These are phyloP conservation scores for Annulohypoxylon truncatum DNA, from an alignment of 2,329 filamentous ascomycete genomes.

Conservation along the genomic window DNA sequence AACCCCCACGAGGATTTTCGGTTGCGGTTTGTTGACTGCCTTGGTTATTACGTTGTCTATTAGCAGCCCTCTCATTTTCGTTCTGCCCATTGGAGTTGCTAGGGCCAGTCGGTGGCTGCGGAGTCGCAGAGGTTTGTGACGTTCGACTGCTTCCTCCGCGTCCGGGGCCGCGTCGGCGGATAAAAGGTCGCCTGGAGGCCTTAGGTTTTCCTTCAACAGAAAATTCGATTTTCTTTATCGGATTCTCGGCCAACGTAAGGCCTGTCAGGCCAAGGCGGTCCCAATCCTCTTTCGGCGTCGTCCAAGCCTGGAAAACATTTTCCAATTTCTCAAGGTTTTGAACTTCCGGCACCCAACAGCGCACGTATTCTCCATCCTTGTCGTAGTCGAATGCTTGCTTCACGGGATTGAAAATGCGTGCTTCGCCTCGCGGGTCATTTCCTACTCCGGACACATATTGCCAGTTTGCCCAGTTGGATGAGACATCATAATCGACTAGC, in stretches of 20 bases:
- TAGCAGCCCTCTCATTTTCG: slow-evolving; percentile 10
- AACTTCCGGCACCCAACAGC: slow-evolving; percentile 79
- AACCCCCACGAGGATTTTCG: slow-evolving; percentile 37
- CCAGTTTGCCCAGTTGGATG: slow-evolving; percentile 85
- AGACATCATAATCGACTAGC: slow-evolving; percentile 80
- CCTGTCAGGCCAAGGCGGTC: slow-evolving; percentile 66
- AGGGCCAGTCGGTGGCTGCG: slow-evolving; percentile 11
- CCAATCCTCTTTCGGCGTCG: slow-evolving; percentile 68
- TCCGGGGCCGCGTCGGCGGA: slow-evolving; percentile 48
- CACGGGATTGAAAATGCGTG: slow-evolving; percentile 82
- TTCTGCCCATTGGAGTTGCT: background rate
- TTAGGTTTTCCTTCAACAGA: slow-evolving; percentile 64
- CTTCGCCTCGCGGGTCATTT: slow-evolving; percentile 78
- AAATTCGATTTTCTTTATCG: slow-evolving; percentile 74
- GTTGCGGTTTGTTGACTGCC: slow-evolving; percentile 7
- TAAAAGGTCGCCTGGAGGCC: slow-evolving; percentile 50
- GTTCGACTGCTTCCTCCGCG: slow-evolving; percentile 38
- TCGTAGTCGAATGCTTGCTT: slow-evolving; percentile 86
- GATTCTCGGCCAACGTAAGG: slow-evolving; percentile 73
- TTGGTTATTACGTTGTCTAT: background rate
- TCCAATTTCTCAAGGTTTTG: slow-evolving; percentile 62
- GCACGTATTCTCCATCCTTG: slow-evolving; percentile 73
- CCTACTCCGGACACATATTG: slow-evolving; percentile 84
- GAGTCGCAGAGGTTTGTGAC: slow-evolving; percentile 6
- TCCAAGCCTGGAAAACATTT: slow-evolving; percentile 78